Base-by-base conservation (phyloP, 2,329 filamentous ascomycete genomes). In the Ilyonectria sp. region DNA sequence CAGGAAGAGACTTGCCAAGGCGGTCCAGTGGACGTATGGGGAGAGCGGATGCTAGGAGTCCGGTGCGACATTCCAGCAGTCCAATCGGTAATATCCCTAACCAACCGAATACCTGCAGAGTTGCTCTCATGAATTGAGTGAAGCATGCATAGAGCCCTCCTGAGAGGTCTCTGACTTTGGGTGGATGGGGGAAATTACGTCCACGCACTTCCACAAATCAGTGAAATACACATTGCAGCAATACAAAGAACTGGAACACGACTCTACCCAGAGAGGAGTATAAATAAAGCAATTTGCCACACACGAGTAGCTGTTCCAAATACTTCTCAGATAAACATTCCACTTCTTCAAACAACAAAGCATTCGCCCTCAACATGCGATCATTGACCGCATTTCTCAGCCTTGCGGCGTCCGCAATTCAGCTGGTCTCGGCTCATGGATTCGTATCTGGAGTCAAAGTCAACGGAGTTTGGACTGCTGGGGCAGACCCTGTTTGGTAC, bases 371-470 rank as follows among this genome's bases (percentile, higher is more conserved):
- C 37, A n/a, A n/a, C 7, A 43, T 43, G 37, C 37, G 37, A n/a
- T n/a, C 15, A n/a, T n/a, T 43, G 17, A n/a, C 37, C 3, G 44
- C 58, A 17, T 47, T 69, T 7, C 54, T 69, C 44, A 40, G 67
- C 55, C 63, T 69, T 31, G 63, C 49, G 29, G 67, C 67, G 1
- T 60, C 21, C 13, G 33, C 63, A 5, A 43, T 59, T 21, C 46
- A 60, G 35, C 61, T 71, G 19, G 58, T 61, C 35, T 57, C 61
- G 13, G 69, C 67, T 11, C 69, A 71, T 37, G 69, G 69, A 33
- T 69, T 69, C 56, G 67, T 71, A 15, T 40, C 57, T 35, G 54
- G 59, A 19, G 65, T 71, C 55, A 67, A 44, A 15, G 65, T 71
- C 40, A 68, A 68, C 47, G 62, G 62, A 17, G 50, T 53, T 26